These are phyloP conservation scores for Zarea fungicola DNA, from an alignment of 2,329 filamentous ascomycete genomes.

Conservation along the genomic window DNA sequence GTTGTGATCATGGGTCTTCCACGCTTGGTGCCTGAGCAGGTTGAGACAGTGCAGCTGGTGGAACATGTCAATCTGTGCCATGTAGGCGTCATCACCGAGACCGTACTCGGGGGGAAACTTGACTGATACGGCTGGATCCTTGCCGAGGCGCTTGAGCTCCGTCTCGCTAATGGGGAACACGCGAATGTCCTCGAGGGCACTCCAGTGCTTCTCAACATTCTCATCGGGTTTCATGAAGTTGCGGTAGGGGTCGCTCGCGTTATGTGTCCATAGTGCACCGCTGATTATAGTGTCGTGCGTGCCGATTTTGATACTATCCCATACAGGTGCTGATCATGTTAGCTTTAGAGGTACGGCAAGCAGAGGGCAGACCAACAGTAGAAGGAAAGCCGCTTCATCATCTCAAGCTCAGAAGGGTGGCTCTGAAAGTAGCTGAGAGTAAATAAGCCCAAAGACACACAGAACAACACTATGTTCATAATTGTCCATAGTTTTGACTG, in stretches of 20 bases:
- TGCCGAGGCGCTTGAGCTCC: conserved; percentile 23
- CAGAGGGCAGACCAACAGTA: background rate
- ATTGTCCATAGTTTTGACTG: background rate
- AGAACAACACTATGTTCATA: background rate
- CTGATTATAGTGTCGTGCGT: conserved; percentile 1
- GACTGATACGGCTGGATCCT: conserved; percentile 23
- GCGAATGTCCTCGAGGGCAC: conserved; percentile 3
- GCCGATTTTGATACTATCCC: conserved; percentile 6
- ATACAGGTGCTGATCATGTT: background rate
- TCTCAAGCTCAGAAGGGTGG: background rate
- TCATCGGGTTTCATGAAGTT: background rate
- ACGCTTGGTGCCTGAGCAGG: conserved; percentile 15
- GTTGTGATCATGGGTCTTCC: conserved; percentile 13
- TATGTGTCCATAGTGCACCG: background rate
- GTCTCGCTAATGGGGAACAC: conserved; percentile 19
- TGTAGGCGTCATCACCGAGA: conserved; percentile 27
- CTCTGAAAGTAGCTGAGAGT: background rate
- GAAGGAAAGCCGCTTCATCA: conserved; percentile 7
- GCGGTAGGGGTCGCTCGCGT: conserved; percentile 1
- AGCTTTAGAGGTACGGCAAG: background rate
- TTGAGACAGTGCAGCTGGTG: conserved; percentile 22
- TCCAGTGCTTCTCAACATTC: background rate
- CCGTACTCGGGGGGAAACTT: conserved; percentile 25
- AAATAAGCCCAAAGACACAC: background rate
- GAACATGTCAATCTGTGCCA: conserved; percentile 27